These are phyloP conservation scores for Solanum aculeatissimum DNA, from an alignment of 305 asterid species.

Conservation along the genomic window DNA sequence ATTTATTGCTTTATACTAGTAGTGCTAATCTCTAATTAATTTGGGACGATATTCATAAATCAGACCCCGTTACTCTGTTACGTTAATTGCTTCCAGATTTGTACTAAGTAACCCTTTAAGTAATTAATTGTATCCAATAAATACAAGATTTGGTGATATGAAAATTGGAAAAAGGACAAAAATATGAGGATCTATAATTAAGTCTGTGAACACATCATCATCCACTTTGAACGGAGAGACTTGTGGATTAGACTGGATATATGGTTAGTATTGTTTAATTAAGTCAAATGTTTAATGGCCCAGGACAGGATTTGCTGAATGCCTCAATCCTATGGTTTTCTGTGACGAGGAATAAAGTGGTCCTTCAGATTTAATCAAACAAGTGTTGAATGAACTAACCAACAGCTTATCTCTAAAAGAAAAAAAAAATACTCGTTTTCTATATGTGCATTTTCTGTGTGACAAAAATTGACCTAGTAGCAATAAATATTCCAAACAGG, in stretches of 20 bases:
- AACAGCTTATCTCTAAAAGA: not conserved
- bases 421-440: not conserved
- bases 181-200: not conserved
- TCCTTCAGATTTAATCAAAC: not conserved
- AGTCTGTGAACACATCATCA: not conserved
- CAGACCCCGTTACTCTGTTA: not conserved
- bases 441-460: not conserved
- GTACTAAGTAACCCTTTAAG: not conserved
- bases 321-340: not conserved
- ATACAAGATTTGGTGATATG: not conserved
- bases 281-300: not conserved
- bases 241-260: not conserved
- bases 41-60: not conserved
- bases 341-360: not conserved
- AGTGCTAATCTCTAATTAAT: not conserved
- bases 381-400: not conserved
- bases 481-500: slow-evolving; percentile 11
- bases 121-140: not conserved
- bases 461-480: not conserved
- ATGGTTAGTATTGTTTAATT: not conserved
- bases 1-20: not conserved
- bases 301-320: not conserved
- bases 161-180: not conserved
- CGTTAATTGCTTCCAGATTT: not conserved
- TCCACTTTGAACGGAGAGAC: not conserved